Percentiles rank a stretch among this genome's conserved stretches.
These are phyloP conservation scores for Talaromyces rugulosus DNA, from an alignment of 2,329 filamentous ascomycete genomes.

Conservation along the genomic window DNA sequence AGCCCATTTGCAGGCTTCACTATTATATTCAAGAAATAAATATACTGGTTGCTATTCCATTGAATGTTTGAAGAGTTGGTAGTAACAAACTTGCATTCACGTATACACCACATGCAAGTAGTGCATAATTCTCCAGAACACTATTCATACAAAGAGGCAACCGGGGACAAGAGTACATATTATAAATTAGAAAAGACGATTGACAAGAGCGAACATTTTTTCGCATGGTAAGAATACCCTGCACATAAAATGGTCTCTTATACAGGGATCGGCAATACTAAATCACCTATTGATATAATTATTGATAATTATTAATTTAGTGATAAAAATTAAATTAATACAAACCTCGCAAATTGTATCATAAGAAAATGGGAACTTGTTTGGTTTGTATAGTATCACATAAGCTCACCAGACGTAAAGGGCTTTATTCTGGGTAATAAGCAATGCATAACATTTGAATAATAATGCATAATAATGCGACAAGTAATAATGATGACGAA, in stretches of 20 bases:
- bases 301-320: neutral
- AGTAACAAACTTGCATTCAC: no score
- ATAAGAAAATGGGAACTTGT: no score
- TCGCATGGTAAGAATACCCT: neutral
- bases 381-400: neutral
- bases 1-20: neutral
- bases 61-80: no score
- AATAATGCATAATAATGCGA: neutral
- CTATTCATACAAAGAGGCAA: neutral
- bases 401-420: no score
- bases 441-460: neutral
- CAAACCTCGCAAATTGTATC: no score
- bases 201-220: no score
- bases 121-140: no score
- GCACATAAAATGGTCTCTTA: neutral
- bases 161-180: neutral
- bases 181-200: no score
- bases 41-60: neutral
- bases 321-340: no score
- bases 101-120: no score
- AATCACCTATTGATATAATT: neutral
- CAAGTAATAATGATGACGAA: neutral
- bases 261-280: neutral
- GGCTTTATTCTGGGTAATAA: no score
- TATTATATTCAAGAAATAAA: neutral